A percentile compares a stretch with the other conserved stretches of the same genome.
These are phyloP conservation scores for Liquidambar formosana DNA, from an alignment of 164 flowering plant genomes.

Conservation along the genomic window DNA sequence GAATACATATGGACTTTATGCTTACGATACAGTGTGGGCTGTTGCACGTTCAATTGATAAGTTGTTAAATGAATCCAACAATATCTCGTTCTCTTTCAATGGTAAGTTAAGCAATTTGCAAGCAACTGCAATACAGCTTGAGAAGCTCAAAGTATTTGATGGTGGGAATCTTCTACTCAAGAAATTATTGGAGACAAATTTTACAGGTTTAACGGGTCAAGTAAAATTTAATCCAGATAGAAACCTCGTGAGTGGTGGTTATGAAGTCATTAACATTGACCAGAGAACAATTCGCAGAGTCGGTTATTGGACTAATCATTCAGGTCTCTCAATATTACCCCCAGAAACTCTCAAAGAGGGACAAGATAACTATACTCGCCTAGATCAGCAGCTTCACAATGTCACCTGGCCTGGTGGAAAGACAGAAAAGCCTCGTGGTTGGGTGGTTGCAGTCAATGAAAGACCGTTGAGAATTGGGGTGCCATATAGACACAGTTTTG, in stretches of 20 bases:
- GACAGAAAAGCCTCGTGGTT: conserved; percentile 64
- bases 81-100: conserved; percentile 47
- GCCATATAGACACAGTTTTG: conserved; percentile 58
- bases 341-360: conserved; percentile 29
- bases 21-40: conserved; percentile 80
- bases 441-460: conserved; percentile 52
- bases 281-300: conserved; percentile 25
- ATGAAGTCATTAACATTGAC: conserved; percentile 55
- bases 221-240: conserved; percentile 47
- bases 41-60: conserved; percentile 54
- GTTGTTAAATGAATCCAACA: conserved; percentile 36
- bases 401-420: conserved; percentile 69
- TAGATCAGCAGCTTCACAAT: conserved; percentile 35
- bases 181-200: conserved; percentile 39
- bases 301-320: conserved; percentile 64
- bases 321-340: conserved; percentile 50
- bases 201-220: conserved; percentile 60
- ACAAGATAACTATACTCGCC: conserved; percentile 1
- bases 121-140: conserved; percentile 25
- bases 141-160: conserved; percentile 47
- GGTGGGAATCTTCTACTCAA: conserved; percentile 40
- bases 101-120: conserved; percentile 15
- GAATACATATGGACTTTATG: conserved; percentile 60
- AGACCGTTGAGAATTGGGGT: conserved; percentile 62
- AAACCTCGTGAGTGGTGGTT: conserved; percentile 35